phyloP scores from a whole-genome alignment of 2,329 filamentous ascomycete species.

The Conoideocrella luteorostrata region DNA sequence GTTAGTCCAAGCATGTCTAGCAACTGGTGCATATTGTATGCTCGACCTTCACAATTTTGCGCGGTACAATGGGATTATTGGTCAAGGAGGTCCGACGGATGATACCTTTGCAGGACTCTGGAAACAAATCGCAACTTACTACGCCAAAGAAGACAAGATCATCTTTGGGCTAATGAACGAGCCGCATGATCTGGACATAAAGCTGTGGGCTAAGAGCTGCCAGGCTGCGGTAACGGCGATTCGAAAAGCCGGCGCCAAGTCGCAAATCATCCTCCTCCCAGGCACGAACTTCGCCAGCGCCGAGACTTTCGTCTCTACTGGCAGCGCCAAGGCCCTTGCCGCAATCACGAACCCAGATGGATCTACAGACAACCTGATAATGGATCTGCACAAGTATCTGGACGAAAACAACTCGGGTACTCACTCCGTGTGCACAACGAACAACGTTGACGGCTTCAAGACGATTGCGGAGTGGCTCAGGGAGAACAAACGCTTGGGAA shows the following conservation, averaged over 20 bases:
- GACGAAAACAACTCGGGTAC: constrained; percentile 52
- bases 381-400: constrained; percentile 57
- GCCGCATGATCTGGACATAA: constrained; percentile 54
- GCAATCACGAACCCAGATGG: constrained; percentile 54
- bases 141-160: constrained; percentile 44
- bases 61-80: constrained; percentile 57
- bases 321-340: constrained; percentile 44
- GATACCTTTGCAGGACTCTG: constrained; percentile 53
- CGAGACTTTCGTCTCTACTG: constrained; percentile 39
- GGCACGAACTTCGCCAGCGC: constrained; percentile 54
- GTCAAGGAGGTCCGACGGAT: constrained; percentile 57
- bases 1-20: constrained; percentile 50
- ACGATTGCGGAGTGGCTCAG: constrained; percentile 41
- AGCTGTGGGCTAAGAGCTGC: constrained; percentile 51
- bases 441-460: constrained; percentile 44
- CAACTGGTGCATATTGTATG: constrained; percentile 51
- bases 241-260: constrained; percentile 55
- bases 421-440: constrained; percentile 42
- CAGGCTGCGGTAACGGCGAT: constrained; percentile 61
- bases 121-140: constrained; percentile 51
- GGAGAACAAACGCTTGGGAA: constrained; percentile 38
- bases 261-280: constrained; percentile 54
- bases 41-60: constrained; percentile 55
- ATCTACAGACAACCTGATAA: constrained; percentile 46
- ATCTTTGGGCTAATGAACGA: constrained; percentile 66